Evolutionary conservation across 352 stramenopile species (phyloP).

Genomic region (Phytophthora fragariaefolia): DNA sequence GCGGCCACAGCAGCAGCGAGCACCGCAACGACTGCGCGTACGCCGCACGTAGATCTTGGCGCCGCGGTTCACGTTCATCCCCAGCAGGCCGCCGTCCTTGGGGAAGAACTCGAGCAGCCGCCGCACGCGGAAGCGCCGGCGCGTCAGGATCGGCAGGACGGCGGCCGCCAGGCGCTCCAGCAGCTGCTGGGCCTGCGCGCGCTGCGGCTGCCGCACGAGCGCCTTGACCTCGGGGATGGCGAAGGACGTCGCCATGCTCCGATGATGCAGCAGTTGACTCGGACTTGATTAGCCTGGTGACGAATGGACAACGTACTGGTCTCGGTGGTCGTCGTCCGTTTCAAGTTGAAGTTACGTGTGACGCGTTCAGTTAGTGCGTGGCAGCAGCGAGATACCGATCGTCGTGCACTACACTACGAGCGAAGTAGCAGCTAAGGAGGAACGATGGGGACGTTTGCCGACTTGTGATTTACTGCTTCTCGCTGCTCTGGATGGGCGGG

Average conservation of each 20-base stretch:
- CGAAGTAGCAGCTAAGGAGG: slow-evolving; percentile 16
- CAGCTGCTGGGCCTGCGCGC: slow-evolving; percentile 45
- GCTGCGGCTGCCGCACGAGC: slow-evolving; percentile 42
- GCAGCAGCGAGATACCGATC: too few relatives aligned
- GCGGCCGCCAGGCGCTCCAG: slow-evolving; percentile 56
- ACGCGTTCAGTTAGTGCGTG: too few relatives aligned
- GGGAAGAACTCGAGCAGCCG: slow-evolving; percentile 75
- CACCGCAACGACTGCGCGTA: slow-evolving; percentile 22
- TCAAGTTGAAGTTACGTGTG: slow-evolving; percentile 15
- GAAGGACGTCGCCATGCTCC: slow-evolving; percentile 28
- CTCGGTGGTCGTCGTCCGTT: slow-evolving; percentile 19
- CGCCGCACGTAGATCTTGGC: slow-evolving; percentile 75
- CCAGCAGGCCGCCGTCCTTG: slow-evolving; percentile 59
- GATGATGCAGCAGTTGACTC: slow-evolving; percentile 9
- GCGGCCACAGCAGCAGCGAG: background rate
- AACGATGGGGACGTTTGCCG: too few relatives aligned
- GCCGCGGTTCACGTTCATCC: slow-evolving; percentile 84
- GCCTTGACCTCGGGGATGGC: slow-evolving; percentile 47
- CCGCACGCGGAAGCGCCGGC: slow-evolving; percentile 59
- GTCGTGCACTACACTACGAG: too few relatives aligned
- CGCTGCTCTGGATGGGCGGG: slow-evolving; percentile 23
- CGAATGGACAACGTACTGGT: slow-evolving; percentile 2
- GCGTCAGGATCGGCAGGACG: slow-evolving; percentile 66
- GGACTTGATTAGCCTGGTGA: background rate
- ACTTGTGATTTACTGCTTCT: slow-evolving; percentile 31